These are phyloP conservation scores for Ilyonectria mors-panacis DNA, from an alignment of 2,329 filamentous ascomycete genomes.

Conservation along the genomic window DNA sequence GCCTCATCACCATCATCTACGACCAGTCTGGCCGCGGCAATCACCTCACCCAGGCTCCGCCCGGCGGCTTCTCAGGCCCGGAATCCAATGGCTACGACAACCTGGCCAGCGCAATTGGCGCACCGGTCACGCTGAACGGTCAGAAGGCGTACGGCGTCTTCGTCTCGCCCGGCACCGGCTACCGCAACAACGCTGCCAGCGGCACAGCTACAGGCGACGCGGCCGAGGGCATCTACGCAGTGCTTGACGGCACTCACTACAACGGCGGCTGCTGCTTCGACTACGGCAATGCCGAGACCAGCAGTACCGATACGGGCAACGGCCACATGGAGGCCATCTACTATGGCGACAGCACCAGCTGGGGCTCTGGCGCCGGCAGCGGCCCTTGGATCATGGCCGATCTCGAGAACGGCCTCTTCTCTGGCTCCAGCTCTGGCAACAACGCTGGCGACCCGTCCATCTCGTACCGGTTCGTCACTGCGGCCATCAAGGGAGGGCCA, in stretches of 20 bases:
- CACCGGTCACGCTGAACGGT: conserved; percentile 73
- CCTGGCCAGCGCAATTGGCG: conserved; percentile 70
- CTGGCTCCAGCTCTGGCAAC: conserved; percentile 60
- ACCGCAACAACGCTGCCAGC: conserved; percentile 69
- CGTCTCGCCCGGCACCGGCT: conserved; percentile 72
- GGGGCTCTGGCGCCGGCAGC: conserved; percentile 70
- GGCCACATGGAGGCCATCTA: conserved; percentile 81
- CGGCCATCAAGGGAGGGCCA: conserved; percentile 69
- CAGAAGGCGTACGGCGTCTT: conserved; percentile 76
- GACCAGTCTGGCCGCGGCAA: conserved; percentile 76
- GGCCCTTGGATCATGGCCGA: conserved; percentile 81
- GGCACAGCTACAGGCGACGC: conserved; percentile 69
- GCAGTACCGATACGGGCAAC: conserved; percentile 67
- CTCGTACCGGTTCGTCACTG: conserved; percentile 69
- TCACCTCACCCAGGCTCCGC: conserved; percentile 72
- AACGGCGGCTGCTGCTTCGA: conserved; percentile 71
- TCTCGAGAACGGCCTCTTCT: conserved; percentile 77
- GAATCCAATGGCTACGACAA: conserved; percentile 72
- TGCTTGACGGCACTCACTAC: conserved; percentile 73
- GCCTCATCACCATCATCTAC: conserved; percentile 75
- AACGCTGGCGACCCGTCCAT: conserved; percentile 69
- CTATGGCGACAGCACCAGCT: conserved; percentile 68
- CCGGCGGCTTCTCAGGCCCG: conserved; percentile 70
- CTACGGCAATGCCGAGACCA: conserved; percentile 71
- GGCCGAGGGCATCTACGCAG: conserved; percentile 72